These are phyloP conservation scores for Raphidocelis subcapitata DNA, from an alignment of 139 green algal genomes.

Conservation along the genomic window DNA sequence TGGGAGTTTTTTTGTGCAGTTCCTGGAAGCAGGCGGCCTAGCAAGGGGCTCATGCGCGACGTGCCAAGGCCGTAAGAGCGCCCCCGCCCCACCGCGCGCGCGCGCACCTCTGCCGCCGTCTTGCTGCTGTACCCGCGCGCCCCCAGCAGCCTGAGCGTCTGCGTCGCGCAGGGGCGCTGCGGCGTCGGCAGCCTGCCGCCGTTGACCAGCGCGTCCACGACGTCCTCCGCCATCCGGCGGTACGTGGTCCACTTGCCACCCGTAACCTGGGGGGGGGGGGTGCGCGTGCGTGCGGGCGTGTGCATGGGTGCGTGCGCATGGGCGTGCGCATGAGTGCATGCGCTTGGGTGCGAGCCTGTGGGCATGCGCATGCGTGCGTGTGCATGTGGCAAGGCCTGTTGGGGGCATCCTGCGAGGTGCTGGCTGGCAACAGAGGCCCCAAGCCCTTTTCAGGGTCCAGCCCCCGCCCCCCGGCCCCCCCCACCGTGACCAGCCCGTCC, in stretches of 20 bases:
- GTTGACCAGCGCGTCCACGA: slow-evolving; percentile 58
- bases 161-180: slow-evolving; percentile 59
- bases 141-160: slow-evolving; percentile 70
- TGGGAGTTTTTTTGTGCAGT: too few relatives aligned
- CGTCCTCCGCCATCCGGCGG: slow-evolving; percentile 86
- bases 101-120: slow-evolving; percentile 12
- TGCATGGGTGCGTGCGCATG: not conserved
- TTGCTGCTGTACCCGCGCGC: slow-evolving; percentile 26
- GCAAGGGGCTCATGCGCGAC: too few relatives aligned
- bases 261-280: not conserved
- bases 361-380: too few relatives aligned
- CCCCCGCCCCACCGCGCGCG: too few relatives aligned
- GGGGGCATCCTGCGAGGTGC: too few relatives aligned
- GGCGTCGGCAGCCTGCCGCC: slow-evolving; percentile 33
- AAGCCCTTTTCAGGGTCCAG: not conserved
- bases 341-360: too few relatives aligned
- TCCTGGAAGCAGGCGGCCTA: too few relatives aligned
- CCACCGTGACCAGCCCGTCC: slow-evolving; percentile 90
- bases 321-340: not conserved
- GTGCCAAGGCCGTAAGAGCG: too few relatives aligned
- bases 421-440: too few relatives aligned
- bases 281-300: not conserved
- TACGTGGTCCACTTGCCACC: slow-evolving; percentile 99
- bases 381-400: too few relatives aligned
- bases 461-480: slow-evolving; percentile 41